A percentile compares a stretch with the other conserved stretches of the same genome.
phyloP scores from a whole-genome alignment of 2,329 filamentous ascomycete species.

The Leptosphaerulina australis region DNA sequence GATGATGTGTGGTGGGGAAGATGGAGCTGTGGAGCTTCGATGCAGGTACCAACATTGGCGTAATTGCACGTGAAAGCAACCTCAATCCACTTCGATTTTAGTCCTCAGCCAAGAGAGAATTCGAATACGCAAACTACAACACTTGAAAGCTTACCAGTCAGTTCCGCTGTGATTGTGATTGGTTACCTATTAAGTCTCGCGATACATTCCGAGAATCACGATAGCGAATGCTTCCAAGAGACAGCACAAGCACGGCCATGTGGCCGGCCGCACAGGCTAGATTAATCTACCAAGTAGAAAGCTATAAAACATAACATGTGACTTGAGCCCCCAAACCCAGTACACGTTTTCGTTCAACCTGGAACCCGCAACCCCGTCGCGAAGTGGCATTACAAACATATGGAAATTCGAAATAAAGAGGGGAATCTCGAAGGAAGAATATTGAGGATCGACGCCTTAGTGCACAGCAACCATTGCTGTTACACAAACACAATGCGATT shows the following conservation, averaged over 20 bases:
- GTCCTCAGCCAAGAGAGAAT: no score
- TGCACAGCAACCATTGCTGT: constrained; percentile 22
- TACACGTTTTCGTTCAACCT: constrained; percentile 13
- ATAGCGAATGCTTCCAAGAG: background rate
- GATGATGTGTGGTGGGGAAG: constrained; percentile 16
- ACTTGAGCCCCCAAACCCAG: constrained; percentile 19
- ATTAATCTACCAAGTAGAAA: constrained; percentile 22
- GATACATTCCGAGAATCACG: background rate
- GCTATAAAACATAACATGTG: constrained; percentile 14
- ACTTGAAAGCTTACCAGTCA: background rate
- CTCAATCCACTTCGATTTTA: no score
- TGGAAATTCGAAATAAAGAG: constrained; percentile 41
- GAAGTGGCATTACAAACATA: constrained; percentile 52
- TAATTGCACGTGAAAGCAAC: constrained; percentile 7
- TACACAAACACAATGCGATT: constrained; percentile 10
- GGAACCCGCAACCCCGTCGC: constrained; percentile 31
- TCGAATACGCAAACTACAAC: no score
- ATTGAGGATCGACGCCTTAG: constrained; percentile 26
- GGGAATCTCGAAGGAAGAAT: constrained; percentile 50
- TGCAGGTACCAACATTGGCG: constrained; percentile 25
- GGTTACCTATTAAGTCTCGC: background rate
- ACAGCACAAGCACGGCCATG: constrained; percentile 6
- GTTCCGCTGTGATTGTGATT: background rate
- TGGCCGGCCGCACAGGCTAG: constrained; percentile 10
- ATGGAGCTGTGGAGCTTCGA: constrained; percentile 16